Evolutionary conservation across 2,329 filamentous ascomycete species (phyloP), one percentile per base, ranked within the genome.

Genomic region (Botrytis fabae): DNA sequence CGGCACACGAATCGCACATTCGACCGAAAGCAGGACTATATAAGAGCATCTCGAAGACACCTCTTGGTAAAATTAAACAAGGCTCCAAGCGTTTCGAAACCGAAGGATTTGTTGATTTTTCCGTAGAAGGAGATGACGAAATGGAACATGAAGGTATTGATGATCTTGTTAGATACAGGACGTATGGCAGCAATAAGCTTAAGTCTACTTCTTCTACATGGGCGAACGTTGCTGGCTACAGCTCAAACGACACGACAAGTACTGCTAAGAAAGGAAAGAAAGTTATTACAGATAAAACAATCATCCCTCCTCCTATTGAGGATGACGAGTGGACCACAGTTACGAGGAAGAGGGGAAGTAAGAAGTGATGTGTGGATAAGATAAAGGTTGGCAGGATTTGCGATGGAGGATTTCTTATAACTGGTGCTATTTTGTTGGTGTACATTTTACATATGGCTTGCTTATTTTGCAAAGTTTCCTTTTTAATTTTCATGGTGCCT

Each of bases 311-410:
- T 22, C n/a, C n/a, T 0, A 28, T 57, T 20, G 64, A 69, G 35
- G 35, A 72, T 2, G 63, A 35, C 9, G 64, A 69, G 18, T 72
- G 71, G 71, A 69, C n/a, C 18, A 62, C n/a, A 1, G 64, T 72
- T 44, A 42, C 28, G 22, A 72, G 62, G n/a, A 72, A 69, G n/a
- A 72, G 69, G 32, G 71, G 71, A n/a, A 68, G 46, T 35, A 72
- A 72, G 64, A 35, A 71, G 16, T 66, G 12, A 66, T 54, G 38
- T 59, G 57, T 32, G 46, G 38, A 35, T 40, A 4, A 25, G 28
- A 42, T 54, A 8, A 32, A 57, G 35, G 18, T 42, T 57, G 35
- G 35, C 1, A 25, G n/a, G 25, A 42, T 68, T 5, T 57, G 35
- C 10, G 16, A 57, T 42, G 46, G 63, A 68, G 4, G 38, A 57